Evolutionary conservation across 371 early-diverging fungal genomes (phyloP), one percentile per base, ranked within the genome.

Genomic region (Mortierella polycephala): DNA sequence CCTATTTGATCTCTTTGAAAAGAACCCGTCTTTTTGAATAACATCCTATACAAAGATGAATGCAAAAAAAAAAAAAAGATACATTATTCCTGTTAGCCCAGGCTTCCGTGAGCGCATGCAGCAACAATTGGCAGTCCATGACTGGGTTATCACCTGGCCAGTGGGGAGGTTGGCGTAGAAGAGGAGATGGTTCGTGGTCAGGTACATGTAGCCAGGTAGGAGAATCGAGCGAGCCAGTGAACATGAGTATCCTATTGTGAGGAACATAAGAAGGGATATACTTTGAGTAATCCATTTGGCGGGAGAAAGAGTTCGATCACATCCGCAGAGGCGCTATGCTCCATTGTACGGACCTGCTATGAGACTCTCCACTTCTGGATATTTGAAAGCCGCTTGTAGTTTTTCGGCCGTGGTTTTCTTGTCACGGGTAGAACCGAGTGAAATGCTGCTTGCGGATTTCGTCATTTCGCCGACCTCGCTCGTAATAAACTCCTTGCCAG

Each of bases 81-180:
- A 46, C 18, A n/a, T 7, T 30, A 40, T 2, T 21, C 12, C 20
- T 37, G 47, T 7, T 23, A 3, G 10, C 39, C 11, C 5, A 51
- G 12, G 39, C 13, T 7, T 20, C 44, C 30, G 30, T 60, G 21
- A 51, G 9, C n/a, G 18, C 30, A 41, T 5, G 18, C 8, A n/a
- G 40, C 6, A 18, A n/a, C 62, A 11, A n/a, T 12, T 0, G 50
- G 1, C 39, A 41, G 42, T 18, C 4, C 30, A 30, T 53, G 9
- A 16, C 18, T 12, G 12, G 58, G 20, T 9, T 2, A 11, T 50
- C 54, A 81, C 74, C 62, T 71, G 75, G 40, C 60, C 53, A n/a
- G 56, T 60, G 1, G 90, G 91, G 7, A 94, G 75, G 4, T 86
- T 83, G 39, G 93, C 92, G 76, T 90, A 90, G 66, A 93, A 94